Evolutionary conservation across 2,329 filamentous ascomycete genomes (phyloP), one percentile per base, ranked within the genome.

Genomic region (Juglanconis sp.): DNA sequence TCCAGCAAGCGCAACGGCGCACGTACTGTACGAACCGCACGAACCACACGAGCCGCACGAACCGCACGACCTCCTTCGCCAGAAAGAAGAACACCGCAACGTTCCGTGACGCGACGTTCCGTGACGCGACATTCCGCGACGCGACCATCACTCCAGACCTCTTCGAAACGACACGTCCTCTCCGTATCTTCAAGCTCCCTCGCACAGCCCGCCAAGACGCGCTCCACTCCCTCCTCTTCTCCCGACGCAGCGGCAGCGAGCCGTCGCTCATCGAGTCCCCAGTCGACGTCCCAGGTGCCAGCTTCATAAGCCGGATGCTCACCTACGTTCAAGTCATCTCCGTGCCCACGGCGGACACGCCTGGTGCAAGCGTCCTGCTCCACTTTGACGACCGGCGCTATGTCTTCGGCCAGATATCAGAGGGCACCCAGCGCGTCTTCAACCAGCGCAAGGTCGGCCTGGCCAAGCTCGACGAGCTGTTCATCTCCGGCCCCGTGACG

Each of bases 331-430:
- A 96, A 72, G 77, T 98, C 68, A 73, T 94, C 63, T 89, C 88
- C 17, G 90, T 89, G 61, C 94, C 94, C 13, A 95, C 94, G 66
- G 89, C 88, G 61, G 95, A 99, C 75, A 96, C 92, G 24, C 85
- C 88, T 1, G 94, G 94, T 57, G 91, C 91, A 2, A 84, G 85
- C 53, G 73, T 98, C 36, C 72, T 92, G 42, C 79, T 99, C 6
- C 87, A 94, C 71, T 93, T 92, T 69, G 90, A 94, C 67, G 84
- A 87, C 68, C 88, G 89, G 68, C 84, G 91, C 60, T 99, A 99
- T 73, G 67, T 97, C 15, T 89, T 99, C 69, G 95, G 95, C 24
- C 88, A 89, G 68, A 73, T 94, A 15, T 78, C 87, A 9, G 95
- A 99, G 74, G 95, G 94, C 15, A 89, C 89, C 0, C 95, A 98